Percentiles rank a stretch among this genome's conserved stretches.
phyloP scores from a whole-genome alignment of 2,329 filamentous ascomycete species.

The Taxawa tesnikishii region DNA sequence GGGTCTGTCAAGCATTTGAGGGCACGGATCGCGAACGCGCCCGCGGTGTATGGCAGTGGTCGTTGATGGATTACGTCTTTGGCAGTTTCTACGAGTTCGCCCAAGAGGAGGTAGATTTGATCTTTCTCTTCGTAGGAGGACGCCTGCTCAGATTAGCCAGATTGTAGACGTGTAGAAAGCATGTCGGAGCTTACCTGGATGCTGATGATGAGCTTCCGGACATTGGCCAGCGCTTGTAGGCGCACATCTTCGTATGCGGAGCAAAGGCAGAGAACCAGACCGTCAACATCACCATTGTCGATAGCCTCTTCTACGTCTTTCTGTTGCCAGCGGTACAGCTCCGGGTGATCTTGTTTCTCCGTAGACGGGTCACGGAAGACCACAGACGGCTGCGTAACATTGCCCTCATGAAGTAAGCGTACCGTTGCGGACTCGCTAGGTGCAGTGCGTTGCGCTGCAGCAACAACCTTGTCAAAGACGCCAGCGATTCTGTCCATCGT shows the following conservation, averaged over 20 bases:
- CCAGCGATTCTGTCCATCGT: background rate
- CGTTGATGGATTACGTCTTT: constrained; percentile 23
- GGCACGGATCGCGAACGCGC: constrained; percentile 61
- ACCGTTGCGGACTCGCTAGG: background rate
- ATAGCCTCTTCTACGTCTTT: constrained; percentile 70
- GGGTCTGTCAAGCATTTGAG: constrained; percentile 63
- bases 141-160: constrained; percentile 29
- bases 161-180: background rate
- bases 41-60: constrained; percentile 47
- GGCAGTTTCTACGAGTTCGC: constrained; percentile 66
- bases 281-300: constrained; percentile 60
- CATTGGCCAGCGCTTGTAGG: constrained; percentile 59
- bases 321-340: constrained; percentile 52
- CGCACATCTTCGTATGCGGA: constrained; percentile 66
- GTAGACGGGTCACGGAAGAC: constrained; percentile 23
- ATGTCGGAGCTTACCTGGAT: constrained; percentile 27
- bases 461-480: background rate
- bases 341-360: constrained; percentile 31
- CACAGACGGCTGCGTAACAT: constrained; percentile 2
- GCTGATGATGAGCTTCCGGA: constrained; percentile 48
- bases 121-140: constrained; percentile 65
- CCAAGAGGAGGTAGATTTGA: constrained; percentile 66
- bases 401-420: too few relatives aligned
- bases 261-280: constrained; percentile 62
- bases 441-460: too few relatives aligned